A percentile compares a stretch with the other conserved stretches of the same genome.
Evolutionary conservation across 129 eudicot genomes (phyloP).

Genomic region (Escallonia rubra): DNA sequence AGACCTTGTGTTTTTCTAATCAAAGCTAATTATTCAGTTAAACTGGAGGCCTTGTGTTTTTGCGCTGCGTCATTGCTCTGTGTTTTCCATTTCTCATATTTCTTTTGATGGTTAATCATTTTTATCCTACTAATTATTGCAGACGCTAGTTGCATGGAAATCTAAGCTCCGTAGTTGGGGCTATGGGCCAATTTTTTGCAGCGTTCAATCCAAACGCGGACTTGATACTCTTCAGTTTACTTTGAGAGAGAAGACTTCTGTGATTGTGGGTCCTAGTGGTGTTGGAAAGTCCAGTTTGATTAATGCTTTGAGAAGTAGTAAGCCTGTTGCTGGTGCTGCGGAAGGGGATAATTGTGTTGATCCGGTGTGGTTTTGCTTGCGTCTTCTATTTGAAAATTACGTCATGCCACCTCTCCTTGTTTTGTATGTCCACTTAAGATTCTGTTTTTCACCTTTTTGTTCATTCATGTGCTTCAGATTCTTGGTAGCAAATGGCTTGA

Average conservation of each 20-base stretch:
- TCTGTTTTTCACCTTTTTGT: background rate
- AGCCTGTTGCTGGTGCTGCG: conserved; percentile 23
- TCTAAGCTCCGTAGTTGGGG: conserved; percentile 88
- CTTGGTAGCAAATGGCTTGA: conserved; percentile 90
- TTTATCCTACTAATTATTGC: conserved; percentile 9
- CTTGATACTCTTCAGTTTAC: conserved; percentile 64
- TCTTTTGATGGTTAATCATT: background rate
- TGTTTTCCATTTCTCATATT: too few relatives aligned
- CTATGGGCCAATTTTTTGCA: conserved; percentile 73
- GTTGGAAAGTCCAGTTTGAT: conserved; percentile 96
- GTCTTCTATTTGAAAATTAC: conserved; percentile 5
- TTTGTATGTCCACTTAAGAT: background rate
- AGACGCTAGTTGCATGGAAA: conserved; percentile 66
- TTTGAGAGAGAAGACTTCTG: conserved; percentile 74
- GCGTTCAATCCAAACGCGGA: conserved; percentile 66
- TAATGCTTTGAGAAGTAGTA: conserved; percentile 66
- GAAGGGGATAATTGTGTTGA: conserved; percentile 48
- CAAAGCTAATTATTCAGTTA: too few relatives aligned
- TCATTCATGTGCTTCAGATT: conserved; percentile 41
- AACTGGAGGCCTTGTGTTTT: too few relatives aligned
- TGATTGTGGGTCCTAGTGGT: conserved; percentile 97
- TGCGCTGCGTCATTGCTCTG: too few relatives aligned
- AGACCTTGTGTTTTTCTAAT: too few relatives aligned
- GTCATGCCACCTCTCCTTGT: background rate
- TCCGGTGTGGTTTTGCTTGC: conserved; percentile 39